Conservation (phyloP, 768 basidiomycete genomes). For the Leucocoprinus leucothites region DNA sequence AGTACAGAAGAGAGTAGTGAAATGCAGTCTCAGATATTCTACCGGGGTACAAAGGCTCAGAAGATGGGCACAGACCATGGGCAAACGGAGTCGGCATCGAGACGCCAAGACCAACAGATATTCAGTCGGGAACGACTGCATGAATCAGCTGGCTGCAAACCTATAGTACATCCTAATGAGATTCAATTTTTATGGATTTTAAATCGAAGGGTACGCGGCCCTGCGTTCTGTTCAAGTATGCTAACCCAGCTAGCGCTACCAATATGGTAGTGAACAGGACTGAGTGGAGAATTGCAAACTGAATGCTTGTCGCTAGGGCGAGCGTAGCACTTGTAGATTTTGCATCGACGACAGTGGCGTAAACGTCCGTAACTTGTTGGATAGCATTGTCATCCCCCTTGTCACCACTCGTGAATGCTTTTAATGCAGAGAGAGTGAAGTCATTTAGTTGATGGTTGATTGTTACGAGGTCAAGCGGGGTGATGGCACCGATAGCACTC, state of each 20-base stretch:
- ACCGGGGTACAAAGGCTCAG: no score
- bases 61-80: no score
- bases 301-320: background rate
- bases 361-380: no score
- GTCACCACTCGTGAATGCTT: slow-evolving; percentile 2
- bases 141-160: no score
- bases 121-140: no score
- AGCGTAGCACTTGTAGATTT: background rate
- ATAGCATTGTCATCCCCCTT: background rate
- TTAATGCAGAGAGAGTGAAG: background rate
- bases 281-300: slow-evolving; percentile 1
- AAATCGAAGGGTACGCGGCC: background rate
- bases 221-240: background rate
- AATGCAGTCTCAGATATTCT: no score
- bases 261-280: background rate
- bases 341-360: background rate
- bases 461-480: background rate
- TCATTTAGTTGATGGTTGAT: background rate
- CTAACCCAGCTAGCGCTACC: background rate
- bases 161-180: no score
- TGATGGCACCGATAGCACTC: background rate
- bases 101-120: no score
- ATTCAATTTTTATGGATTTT: background rate
- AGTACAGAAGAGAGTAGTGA: no score
- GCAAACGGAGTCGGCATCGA: no score